Base-by-base conservation (phyloP, 352 stramenopile genomes). In the Sclerospora graminicola region DNA sequence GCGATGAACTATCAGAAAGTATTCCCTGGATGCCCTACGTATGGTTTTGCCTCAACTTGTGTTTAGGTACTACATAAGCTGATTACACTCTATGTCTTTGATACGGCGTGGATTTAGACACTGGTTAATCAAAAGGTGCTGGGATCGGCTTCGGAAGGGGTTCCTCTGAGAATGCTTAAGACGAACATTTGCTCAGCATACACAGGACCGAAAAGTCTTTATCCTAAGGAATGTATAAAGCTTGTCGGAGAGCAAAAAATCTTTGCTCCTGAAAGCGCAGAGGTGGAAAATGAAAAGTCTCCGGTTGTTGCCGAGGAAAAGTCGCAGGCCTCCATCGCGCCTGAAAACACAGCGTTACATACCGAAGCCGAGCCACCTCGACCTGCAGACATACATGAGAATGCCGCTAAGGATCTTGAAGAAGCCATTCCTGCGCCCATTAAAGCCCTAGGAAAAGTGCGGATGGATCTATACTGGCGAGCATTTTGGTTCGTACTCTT, bases 1-100 rank as follows among this genome's bases (percentile, higher is more conserved):
- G 57, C 21, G 63, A 67, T 21, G 66, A 86, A 14, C 60, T 62
- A 21, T 59, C 61, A 13, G 54, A 67, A 21, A 63, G 47, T 9
- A 63, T 84, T 14, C 30, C 53, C 11, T 89, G 79, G 79, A 84
- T 87, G 74, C 79, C 79, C 28, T 88, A 86, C 45, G 76, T 89
- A 66, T 20, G 72, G 49, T 31, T 33, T 41, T 45, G 1, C 13
- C 1, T 30, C 18, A 8, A 16, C 13, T 42, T 24, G 4, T 1
- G 21, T 38, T 11, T 10, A 8, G 45, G 24, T 0, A 15, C 20
- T 0, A 14, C 20, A 23, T 30, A 0, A 21, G 21, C 44, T 45
- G 42, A 48, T 9, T 2, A 8, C 16, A 30, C 36, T 43, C 21
- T 8, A 38, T 0, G 18, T 42, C 27, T 46, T 6, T 20, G 28